Percentiles rank a stretch among this genome's conserved stretches.
phyloP scores from a whole-genome alignment of 495 filamentous ascomycete genomes.

The Astrothelium subdiscretum region DNA sequence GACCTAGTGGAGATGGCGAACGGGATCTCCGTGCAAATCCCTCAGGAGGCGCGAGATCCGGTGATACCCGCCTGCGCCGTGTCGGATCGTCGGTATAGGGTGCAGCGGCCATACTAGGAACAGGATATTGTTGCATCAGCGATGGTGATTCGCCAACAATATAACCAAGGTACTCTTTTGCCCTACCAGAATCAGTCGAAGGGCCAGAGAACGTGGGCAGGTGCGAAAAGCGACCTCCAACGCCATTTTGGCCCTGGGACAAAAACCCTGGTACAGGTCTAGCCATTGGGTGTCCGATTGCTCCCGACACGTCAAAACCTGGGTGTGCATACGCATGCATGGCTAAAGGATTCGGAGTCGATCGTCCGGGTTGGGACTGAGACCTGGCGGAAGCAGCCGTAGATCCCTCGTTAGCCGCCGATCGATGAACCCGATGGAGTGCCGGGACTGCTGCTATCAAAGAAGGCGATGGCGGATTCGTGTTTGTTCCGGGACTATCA shows the following conservation, averaged over 20 bases:
- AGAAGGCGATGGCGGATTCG: constrained; percentile 55
- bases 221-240: constrained; percentile 17
- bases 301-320: constrained; percentile 18
- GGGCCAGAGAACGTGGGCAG: constrained; percentile 23
- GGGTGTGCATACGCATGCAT: constrained; percentile 24
- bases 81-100: constrained; percentile 37
- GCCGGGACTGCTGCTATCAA: constrained; percentile 41
- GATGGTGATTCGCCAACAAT: constrained; percentile 44
- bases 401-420: constrained; percentile 42
- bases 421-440: constrained; percentile 45
- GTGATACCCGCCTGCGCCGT: constrained; percentile 36
- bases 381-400: constrained; percentile 44
- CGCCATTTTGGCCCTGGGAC: constrained; percentile 10
- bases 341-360: constrained; percentile 34
- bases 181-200: constrained; percentile 27
- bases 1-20: constrained; percentile 29
- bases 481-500: constrained; percentile 26
- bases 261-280: not conserved
- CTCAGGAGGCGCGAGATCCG: constrained; percentile 32
- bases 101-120: constrained; percentile 33
- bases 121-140: constrained; percentile 40
- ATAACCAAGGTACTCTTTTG: constrained; percentile 56
- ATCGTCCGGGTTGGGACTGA: constrained; percentile 54
- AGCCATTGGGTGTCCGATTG: not conserved
- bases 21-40: constrained; percentile 21